Percentiles rank a stretch among this genome's conserved stretches.
These are phyloP conservation scores for Exophiala alcalophila DNA, from an alignment of 2,329 filamentous ascomycete genomes.

Conservation along the genomic window DNA sequence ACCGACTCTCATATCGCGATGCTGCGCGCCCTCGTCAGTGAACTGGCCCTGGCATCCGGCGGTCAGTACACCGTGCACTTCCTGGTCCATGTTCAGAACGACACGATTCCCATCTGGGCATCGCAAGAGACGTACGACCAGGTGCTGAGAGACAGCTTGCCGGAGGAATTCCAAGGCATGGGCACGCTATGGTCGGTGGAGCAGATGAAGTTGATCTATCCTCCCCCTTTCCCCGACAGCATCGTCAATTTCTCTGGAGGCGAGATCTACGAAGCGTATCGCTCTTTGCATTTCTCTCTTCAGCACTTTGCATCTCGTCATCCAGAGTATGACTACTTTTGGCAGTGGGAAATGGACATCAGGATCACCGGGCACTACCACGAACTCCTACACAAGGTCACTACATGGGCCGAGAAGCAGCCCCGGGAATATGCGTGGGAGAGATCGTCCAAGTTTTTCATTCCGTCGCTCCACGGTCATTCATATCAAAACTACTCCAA, in stretches of 20 bases:
- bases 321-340: conserved; percentile 64
- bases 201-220: conserved; percentile 28
- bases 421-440: conserved; percentile 74
- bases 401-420: conserved; percentile 65
- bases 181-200: conserved; percentile 35
- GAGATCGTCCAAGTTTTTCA: conserved; percentile 71
- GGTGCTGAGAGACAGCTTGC: conserved; percentile 41
- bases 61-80: conserved; percentile 76
- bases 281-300: conserved; percentile 60
- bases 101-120: conserved; percentile 69
- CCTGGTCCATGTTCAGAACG: conserved; percentile 73
- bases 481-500: conserved; percentile 22
- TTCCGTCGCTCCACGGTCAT: conserved; percentile 48
- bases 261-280: conserved; percentile 44
- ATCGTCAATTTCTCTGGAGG: conserved; percentile 32
- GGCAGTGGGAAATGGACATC: conserved; percentile 71
- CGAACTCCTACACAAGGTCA: conserved; percentile 68
- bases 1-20: conserved; percentile 27
- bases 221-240: conserved; percentile 31
- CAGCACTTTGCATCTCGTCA: conserved; percentile 63
- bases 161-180: conserved; percentile 38
- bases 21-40: conserved; percentile 29
- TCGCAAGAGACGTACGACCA: conserved; percentile 63
- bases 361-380: conserved; percentile 65
- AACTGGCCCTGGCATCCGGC: conserved; percentile 65